Base-by-base conservation (phyloP, 2,329 filamentous ascomycete genomes). In the Arthrobotrys sphaeroides region DNA sequence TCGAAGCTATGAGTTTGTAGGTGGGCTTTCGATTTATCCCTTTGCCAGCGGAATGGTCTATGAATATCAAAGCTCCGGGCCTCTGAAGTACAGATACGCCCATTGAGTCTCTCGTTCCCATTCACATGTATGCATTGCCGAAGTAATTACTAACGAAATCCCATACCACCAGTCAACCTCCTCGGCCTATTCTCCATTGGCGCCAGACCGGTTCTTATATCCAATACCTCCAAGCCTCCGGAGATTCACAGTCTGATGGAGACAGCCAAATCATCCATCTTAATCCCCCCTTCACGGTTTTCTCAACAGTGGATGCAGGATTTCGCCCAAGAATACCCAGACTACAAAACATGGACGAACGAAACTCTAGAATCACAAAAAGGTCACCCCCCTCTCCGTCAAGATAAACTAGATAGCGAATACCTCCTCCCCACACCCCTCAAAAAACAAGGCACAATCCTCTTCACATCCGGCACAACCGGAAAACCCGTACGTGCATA, bases 1-100 rank as follows among this genome's bases (percentile, higher is more conserved):
- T 61, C 55, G 57, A 55, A 75, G 64, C 57, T 75, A 75, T 65
- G 72, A 75, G 72, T 75, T 75, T 68, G 72, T 75, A 69, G 72
- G 72, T 75, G 64, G 72, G 72, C 45, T 75, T 75, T 64, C 33
- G 16, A 5, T 53, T 49, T 18, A 24, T 42, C 31, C 26, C 43
- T 16, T 28, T 43, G 20, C 18, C 13, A 20, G 16, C 18, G n/a
- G 18, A 36, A 18, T 24, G 10, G 1, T n/a, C 16, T 5, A n/a
- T 10, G 2, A 26, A 26, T 43, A 20, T 42, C 26, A 31, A 45
- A 24, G n/a, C n/a, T n/a, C n/a, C n/a, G n/a, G n/a, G n/a, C n/a
- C n/a, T n/a, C n/a, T n/a, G n/a, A n/a, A n/a, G n/a, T n/a, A n/a
- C n/a, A n/a, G n/a, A n/a, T n/a, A n/a, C n/a, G n/a, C n/a, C n/a